These are phyloP conservation scores for Phytopythium aichiense DNA, from an alignment of 352 stramenopile species.

Conservation along the genomic window DNA sequence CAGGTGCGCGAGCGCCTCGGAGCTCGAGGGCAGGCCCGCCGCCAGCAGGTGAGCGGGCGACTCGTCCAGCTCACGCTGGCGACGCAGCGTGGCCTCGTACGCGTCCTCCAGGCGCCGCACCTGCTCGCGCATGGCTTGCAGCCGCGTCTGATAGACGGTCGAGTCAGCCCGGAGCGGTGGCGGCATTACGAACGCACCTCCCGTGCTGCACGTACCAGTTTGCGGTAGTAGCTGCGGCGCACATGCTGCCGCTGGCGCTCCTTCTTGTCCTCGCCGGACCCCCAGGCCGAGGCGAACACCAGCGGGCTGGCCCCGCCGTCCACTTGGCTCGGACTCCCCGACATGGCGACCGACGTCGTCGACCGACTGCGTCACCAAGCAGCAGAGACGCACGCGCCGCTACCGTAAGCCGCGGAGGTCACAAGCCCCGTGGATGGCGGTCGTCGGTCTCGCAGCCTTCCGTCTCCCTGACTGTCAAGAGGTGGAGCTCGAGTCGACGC, in stretches of 20 bases:
- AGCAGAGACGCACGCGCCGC: not conserved
- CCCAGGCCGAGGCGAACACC: slow-evolving; percentile 1
- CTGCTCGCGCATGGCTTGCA: slow-evolving; percentile 36
- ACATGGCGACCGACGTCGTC: not conserved
- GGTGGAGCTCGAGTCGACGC: too few species aligned
- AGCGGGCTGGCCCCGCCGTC: not conserved
- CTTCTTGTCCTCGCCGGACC: slow-evolving; percentile 19
- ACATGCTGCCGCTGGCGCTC: slow-evolving; percentile 61
- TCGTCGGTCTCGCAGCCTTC: too few species aligned
- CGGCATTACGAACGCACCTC: not conserved
- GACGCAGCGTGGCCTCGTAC: slow-evolving; percentile 22
- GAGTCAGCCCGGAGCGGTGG: not conserved
- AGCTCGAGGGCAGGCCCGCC: slow-evolving; percentile 5
- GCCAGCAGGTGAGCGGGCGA: slow-evolving; percentile 1
- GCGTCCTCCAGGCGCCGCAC: slow-evolving; percentile 26
- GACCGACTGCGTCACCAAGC: not conserved
- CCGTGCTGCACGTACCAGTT: slow-evolving; percentile 16
- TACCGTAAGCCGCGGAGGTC: too few species aligned
- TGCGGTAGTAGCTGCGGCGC: slow-evolving; percentile 35
- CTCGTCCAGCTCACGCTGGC: slow-evolving; percentile 13
- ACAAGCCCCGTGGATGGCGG: too few species aligned
- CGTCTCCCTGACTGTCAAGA: too few species aligned
- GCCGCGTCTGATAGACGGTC: slow-evolving; percentile 18
- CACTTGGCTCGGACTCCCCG: not conserved
- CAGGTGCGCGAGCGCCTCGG: slow-evolving; percentile 26